Conservation (phyloP, 768 basidiomycete species). For the Pleurotus eryngii region DNA sequence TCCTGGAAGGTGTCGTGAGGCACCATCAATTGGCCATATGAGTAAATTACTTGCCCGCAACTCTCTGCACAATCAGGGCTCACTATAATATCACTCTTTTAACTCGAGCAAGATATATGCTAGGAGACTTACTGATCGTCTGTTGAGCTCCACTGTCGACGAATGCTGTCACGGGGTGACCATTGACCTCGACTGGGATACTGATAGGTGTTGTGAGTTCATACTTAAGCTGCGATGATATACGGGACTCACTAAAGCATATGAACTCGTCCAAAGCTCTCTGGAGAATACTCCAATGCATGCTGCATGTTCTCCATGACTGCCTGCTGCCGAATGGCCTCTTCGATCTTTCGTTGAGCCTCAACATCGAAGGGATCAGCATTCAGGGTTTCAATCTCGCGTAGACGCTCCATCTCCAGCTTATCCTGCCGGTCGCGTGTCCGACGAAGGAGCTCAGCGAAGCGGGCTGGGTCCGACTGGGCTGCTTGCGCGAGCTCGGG, state of each 20-base stretch:
- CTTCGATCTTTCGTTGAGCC: conserved; percentile 91
- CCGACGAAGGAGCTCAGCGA: conserved; percentile 69
- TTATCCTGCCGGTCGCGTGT: conserved; percentile 52
- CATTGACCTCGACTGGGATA: conserved; percentile 91
- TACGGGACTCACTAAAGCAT: conserved; percentile 85
- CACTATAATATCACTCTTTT: conserved; percentile 44
- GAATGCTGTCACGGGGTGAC: conserved; percentile 87
- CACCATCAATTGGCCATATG: conserved; percentile 5
- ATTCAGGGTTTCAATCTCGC: conserved; percentile 67
- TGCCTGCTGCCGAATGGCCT: conserved; percentile 85
- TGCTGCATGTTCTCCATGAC: conserved; percentile 92
- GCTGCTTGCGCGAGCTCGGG: conserved; percentile 82
- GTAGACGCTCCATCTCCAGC: conserved; percentile 53
- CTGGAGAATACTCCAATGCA: conserved; percentile 90
- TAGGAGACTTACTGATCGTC: conserved; percentile 79
- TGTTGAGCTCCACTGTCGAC: conserved; percentile 97
- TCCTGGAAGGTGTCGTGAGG: conserved; percentile 35
- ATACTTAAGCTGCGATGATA: background rate
- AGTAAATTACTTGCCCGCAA: conserved; percentile 67
- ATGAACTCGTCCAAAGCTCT: conserved; percentile 88
- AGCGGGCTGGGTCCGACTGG: conserved; percentile 62
- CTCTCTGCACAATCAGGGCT: conserved; percentile 88
- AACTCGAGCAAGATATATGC: background rate
- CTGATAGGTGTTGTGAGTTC: conserved; percentile 32
- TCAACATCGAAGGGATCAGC: conserved; percentile 90